Conservation (phyloP, 1,284 basidiomycete genomes). For the Apiotrichum domesticum region DNA sequence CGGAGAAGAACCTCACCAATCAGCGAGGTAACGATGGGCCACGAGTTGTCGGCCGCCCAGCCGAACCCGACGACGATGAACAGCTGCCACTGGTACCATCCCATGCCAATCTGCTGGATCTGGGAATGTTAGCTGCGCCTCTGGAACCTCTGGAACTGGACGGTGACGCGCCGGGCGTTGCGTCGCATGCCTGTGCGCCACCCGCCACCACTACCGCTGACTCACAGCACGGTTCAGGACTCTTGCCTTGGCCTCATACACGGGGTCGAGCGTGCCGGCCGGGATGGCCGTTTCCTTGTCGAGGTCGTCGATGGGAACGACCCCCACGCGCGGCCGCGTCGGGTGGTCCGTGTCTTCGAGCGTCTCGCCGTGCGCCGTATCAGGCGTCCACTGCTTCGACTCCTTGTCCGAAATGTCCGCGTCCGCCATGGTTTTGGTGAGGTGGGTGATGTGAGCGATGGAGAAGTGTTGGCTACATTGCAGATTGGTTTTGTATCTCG, state of each 20-base stretch:
- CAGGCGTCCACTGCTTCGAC: background rate
- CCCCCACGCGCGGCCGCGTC: background rate
- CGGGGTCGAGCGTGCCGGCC: conserved; percentile 26
- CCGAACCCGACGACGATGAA: conserved; percentile 53
- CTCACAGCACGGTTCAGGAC: conserved; percentile 36
- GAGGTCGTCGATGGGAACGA: background rate
- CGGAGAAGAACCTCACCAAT: conserved; percentile 1
- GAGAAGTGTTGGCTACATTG: no score
- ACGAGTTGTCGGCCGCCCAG: conserved; percentile 46
- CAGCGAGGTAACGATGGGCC: conserved; percentile 28
- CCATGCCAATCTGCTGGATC: conserved; percentile 55
- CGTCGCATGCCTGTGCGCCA: no score
- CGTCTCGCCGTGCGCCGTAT: background rate
- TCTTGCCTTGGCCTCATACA: conserved; percentile 37
- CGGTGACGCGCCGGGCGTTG: no score
- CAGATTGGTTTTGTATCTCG: no score
- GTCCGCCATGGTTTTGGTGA: background rate
- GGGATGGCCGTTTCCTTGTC: conserved; percentile 8
- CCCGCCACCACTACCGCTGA: background rate
- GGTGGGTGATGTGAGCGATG: background rate
- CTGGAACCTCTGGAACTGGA: no score
- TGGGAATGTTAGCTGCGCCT: background rate
- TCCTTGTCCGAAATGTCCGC: background rate
- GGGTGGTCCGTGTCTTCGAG: background rate
- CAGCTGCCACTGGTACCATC: conserved; percentile 58